Evolutionary conservation across 495 filamentous ascomycete genomes (phyloP).

Genomic region (Aspergillus ostianus): DNA sequence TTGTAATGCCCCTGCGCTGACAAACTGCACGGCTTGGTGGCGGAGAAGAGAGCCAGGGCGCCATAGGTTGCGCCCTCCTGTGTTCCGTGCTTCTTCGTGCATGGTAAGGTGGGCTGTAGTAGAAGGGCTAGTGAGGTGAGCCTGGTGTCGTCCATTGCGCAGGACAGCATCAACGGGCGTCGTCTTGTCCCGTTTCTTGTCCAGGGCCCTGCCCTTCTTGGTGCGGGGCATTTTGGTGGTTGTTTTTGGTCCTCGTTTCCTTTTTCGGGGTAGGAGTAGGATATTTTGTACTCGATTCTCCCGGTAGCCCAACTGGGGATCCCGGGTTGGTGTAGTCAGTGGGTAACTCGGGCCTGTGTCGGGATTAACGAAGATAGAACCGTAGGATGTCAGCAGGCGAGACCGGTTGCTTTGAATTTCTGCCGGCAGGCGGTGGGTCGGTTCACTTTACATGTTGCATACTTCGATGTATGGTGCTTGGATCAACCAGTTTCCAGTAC

Average conservation of each 20-base stretch:
- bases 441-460: too few species aligned
- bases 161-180: neutral
- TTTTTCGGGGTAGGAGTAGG: too few species aligned
- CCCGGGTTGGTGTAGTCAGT: too few species aligned
- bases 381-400: too few species aligned
- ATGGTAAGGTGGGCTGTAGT: slow-evolving; percentile 52
- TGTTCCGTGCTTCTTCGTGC: slow-evolving; percentile 75
- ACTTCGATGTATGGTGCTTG: too few species aligned
- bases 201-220: slow-evolving; percentile 1
- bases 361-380: too few species aligned
- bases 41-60: slow-evolving; percentile 40
- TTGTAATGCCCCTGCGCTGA: slow-evolving; percentile 66
- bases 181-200: slow-evolving; percentile 1
- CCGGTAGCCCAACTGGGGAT: too few species aligned
- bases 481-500: too few species aligned
- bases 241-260: neutral
- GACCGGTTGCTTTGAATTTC: too few species aligned
- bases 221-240: neutral
- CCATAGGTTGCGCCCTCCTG: slow-evolving; percentile 55
- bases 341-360: too few species aligned
- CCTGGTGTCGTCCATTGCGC: neutral
- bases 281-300: too few species aligned
- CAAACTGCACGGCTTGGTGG: slow-evolving; percentile 64
- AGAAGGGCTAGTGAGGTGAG: neutral
- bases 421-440: too few species aligned